A percentile compares a stretch with the other conserved stretches of the same genome.
phyloP scores from a whole-genome alignment of 1,284 basidiomycete species.

The Ceratobasidium sp. region DNA sequence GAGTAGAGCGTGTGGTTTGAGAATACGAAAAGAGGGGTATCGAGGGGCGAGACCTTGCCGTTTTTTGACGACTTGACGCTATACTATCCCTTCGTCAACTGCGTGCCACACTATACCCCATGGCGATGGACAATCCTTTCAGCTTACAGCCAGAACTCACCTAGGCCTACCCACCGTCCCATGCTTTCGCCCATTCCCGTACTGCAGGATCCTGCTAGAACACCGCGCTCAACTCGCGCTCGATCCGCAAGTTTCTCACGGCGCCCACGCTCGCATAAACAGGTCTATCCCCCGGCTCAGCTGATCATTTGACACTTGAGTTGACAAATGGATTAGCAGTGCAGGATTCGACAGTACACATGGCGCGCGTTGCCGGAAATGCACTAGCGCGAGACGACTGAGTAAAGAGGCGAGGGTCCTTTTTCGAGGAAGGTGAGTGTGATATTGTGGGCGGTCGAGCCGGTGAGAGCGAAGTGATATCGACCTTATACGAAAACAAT shows the following conservation, averaged over 20 bases:
- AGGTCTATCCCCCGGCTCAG: conserved; percentile 13
- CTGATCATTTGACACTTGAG: conserved; percentile 33
- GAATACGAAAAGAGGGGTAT: conserved; percentile 46
- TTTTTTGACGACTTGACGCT: conserved; percentile 26
- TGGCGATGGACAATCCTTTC: no score
- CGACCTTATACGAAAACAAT: conserved; percentile 15
- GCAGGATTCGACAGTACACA: conserved; percentile 41
- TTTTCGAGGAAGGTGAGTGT: conserved; percentile 48
- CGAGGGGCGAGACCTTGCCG: conserved; percentile 34
- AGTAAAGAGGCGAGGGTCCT: conserved; percentile 39
- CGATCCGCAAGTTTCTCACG: conserved; percentile 22
- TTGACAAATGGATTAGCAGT: conserved; percentile 17
- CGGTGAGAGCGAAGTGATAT: conserved; percentile 48
- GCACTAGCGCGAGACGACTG: conserved; percentile 49
- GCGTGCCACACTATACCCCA: conserved; percentile 37
- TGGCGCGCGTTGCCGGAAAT: conserved; percentile 48
- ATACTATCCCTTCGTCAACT: conserved; percentile 40
- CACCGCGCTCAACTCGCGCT: conserved; percentile 26
- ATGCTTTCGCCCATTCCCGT: conserved; percentile 45
- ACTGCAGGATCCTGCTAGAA: conserved; percentile 32
- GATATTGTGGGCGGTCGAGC: conserved; percentile 40
- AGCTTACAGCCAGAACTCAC: conserved; percentile 18
- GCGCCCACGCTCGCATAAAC: conserved; percentile 44
- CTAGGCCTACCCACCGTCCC: conserved; percentile 45
- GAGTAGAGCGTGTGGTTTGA: conserved; percentile 46